Base-by-base conservation (phyloP, 805 yeast genomes). In the Saccharomycopsis sp. region DNA sequence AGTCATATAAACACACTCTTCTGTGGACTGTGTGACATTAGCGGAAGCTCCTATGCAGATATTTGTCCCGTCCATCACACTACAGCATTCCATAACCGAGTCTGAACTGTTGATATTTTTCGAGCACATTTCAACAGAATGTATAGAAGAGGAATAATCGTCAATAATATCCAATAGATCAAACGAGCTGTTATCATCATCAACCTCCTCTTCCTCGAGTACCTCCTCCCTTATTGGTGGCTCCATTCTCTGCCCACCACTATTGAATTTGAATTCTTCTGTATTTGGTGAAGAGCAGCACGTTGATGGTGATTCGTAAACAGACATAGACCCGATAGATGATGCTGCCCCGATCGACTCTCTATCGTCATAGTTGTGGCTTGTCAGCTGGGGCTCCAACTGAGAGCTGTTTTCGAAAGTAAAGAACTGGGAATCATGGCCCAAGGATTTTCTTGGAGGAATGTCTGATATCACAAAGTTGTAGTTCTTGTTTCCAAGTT, bases 201-300 rank as follows among this genome's bases (percentile, higher is more conserved):
- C 48, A 4, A 12, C 48, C 20, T 44, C 21, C 12, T 44, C 48
- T 29, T 29, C 37, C 12, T 29, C 37, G 37, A 29, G 37, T 29
- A 29, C 12, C 37, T 29, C 9, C 12, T 29, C 37, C 37, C 37
- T 29, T 29, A 29, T 29, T 29, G 12, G 9, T 7, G 37, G 37
- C 37, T 29, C 37, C 12, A 29, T 29, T 29, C 9, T 29, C 37
- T 29, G 37, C 37, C 5, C 12, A 12, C 37, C 5, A 12, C 37
- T 29, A 12, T 29, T 18, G 21, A 44, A 44, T 44, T 44, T 44
- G 48, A 44, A 44, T 5, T 16, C 18, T 7, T 44, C 48, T 18
- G 18, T 20, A 44, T 44, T 44, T 44, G 48, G 48, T 12, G 48
- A 44, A 44, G 48, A 44, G 48, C 48, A 44, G 21, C 48, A 44